These are phyloP conservation scores for Gastrodia elata DNA, from an alignment of 106 monocot species.

Conservation along the genomic window DNA sequence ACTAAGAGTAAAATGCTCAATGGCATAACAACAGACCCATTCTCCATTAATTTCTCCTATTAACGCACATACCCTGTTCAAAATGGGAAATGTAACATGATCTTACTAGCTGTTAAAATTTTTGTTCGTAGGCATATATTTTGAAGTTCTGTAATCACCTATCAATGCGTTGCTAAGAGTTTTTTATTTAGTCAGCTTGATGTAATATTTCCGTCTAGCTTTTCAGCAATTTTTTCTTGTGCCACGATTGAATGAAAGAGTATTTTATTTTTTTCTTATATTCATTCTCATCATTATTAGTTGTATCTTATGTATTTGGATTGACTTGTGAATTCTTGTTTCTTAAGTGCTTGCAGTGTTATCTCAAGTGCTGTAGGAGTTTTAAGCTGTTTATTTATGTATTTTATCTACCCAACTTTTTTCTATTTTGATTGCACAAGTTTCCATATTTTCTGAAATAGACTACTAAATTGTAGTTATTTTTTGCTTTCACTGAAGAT, in stretches of 20 bases:
- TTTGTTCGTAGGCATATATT: not conserved
- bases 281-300: not conserved
- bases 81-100: not conserved
- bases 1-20: not conserved
- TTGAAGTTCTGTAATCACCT: constrained; percentile 1
- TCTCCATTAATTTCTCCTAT: not conserved
- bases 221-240: not conserved
- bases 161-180: not conserved
- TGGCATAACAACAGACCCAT: not conserved
- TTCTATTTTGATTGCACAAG: not conserved
- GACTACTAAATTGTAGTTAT: constrained; percentile 7
- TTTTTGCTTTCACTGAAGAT: constrained; percentile 15
- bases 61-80: not conserved
- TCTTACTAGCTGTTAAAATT: not conserved
- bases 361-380: not conserved
- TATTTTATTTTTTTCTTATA: not conserved
- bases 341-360: not conserved
- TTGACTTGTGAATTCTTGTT: not conserved
- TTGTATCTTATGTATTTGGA: not conserved
- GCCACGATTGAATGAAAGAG: not conserved
- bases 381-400: not conserved
- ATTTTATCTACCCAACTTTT: constrained; percentile 1
- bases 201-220: not conserved
- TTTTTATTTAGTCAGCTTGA: not conserved
- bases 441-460: constrained; percentile 5